Conservation (phyloP, 768 basidiomycete species). For the Cystofilobasidium bisporidii region DNA sequence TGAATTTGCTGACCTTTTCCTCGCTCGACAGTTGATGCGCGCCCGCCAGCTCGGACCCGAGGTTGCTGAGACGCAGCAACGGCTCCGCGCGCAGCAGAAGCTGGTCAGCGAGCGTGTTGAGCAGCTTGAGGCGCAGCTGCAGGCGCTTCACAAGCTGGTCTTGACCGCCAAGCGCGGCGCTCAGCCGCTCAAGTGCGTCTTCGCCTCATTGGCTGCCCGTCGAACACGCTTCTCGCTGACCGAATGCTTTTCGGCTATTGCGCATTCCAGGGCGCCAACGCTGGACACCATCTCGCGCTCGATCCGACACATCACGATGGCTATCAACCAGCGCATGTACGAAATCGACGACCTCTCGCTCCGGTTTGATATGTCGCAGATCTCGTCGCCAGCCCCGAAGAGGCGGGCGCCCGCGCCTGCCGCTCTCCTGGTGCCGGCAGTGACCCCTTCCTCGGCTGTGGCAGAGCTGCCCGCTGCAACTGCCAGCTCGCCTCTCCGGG, state of each 20-base stretch:
- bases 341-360: constrained; percentile 40
- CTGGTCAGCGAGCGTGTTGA: constrained; percentile 61
- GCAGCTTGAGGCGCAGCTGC: constrained; percentile 67
- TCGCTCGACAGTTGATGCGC: constrained; percentile 47
- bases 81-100: constrained; percentile 48
- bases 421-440: not conserved
- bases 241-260: too few relatives aligned
- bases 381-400: constrained; percentile 22
- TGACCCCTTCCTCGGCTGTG: not conserved
- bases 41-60: constrained; percentile 76
- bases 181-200: constrained; percentile 53
- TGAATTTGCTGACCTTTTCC: too few relatives aligned
- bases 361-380: constrained; percentile 33
- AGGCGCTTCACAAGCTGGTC: constrained; percentile 60
- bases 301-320: constrained; percentile 66
- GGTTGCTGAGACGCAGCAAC: constrained; percentile 69
- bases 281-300: constrained; percentile 76
- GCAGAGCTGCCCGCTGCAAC: not conserved
- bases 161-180: constrained; percentile 54
- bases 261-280: constrained; percentile 64
- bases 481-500: constrained; percentile 13
- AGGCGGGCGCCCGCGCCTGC: not conserved
- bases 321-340: constrained; percentile 34
- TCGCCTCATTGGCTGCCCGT: too few relatives aligned
- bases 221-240: too few relatives aligned